Conservation (phyloP, 208 protist genomes). For the Novymonas esmeraldas region DNA sequence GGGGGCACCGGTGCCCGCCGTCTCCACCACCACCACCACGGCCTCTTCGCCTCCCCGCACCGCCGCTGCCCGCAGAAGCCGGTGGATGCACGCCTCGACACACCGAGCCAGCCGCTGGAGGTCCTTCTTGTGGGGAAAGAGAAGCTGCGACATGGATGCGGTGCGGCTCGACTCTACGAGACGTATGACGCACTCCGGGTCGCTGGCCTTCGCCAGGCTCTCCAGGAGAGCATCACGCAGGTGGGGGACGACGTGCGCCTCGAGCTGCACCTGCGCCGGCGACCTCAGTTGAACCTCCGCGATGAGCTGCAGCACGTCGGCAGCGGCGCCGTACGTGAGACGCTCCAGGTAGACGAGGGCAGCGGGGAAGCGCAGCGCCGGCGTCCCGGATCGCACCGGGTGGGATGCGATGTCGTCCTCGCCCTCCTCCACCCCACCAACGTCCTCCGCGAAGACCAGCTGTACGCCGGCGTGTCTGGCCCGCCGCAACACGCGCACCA, state of each 20-base stretch:
- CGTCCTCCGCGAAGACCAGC: not conserved
- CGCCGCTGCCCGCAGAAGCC: not conserved
- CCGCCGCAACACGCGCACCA: conserved; percentile 16
- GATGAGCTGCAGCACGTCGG: conserved; percentile 16
- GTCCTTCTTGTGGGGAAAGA: conserved; percentile 14
- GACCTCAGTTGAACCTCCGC: not conserved
- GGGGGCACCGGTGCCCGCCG: not conserved
- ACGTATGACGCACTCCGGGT: conserved; percentile 12
- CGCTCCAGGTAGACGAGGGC: not conserved
- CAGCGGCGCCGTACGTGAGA: conserved; percentile 4
- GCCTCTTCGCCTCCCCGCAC: not conserved
- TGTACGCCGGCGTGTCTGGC: conserved; percentile 12
- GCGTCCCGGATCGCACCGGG: not conserved
- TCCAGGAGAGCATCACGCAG: conserved; percentile 6
- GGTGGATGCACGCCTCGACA: not conserved
- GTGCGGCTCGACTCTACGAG: conserved; percentile 5
- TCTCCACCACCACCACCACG: too few species aligned
- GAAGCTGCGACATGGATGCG: not conserved
- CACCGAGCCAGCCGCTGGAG: conserved; percentile 7
- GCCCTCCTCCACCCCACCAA: not conserved
- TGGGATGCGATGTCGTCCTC: not conserved
- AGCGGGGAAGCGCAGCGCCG: conserved; percentile 5
- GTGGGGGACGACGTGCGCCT: not conserved
- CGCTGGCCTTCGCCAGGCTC: not conserved
- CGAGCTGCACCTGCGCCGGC: not conserved